These are phyloP conservation scores for Penicillium psychrofluorescens DNA, from an alignment of 495 filamentous ascomycete species.

Conservation along the genomic window DNA sequence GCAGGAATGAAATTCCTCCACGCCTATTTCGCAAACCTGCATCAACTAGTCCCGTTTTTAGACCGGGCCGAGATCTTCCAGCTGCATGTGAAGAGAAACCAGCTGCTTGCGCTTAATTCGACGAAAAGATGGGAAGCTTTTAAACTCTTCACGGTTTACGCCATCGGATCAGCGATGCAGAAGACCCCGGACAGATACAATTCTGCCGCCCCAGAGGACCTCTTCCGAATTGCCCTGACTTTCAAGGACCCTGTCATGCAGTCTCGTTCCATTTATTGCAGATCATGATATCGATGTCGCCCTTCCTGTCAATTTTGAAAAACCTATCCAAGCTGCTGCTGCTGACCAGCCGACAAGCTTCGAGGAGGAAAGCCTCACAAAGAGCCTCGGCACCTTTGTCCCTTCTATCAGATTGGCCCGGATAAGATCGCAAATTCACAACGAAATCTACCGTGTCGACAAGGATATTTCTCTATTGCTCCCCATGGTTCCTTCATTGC, in stretches of 20 bases:
- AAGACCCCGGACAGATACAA: constrained; percentile 26
- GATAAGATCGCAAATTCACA: constrained; percentile 31
- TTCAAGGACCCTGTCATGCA: constrained; percentile 22
- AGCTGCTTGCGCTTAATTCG: constrained; percentile 9
- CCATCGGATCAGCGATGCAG: constrained; percentile 30
- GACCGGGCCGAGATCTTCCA: constrained; percentile 25
- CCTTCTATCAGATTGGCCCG: constrained; percentile 25
- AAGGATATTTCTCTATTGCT: constrained; percentile 17
- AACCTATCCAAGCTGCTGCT: constrained; percentile 1
- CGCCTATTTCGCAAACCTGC: constrained; percentile 29
- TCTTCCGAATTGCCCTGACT: constrained; percentile 22
- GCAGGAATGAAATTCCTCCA: constrained; percentile 23
- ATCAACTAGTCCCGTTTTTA: constrained; percentile 30
- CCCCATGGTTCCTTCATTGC: constrained; percentile 20
- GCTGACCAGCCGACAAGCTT: not conserved
- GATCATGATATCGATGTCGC: constrained; percentile 33
- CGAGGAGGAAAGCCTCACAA: not conserved
- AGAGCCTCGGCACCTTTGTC: constrained; percentile 13
- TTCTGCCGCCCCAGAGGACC: constrained; percentile 3
- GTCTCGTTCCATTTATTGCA: constrained; percentile 25
- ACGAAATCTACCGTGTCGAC: constrained; percentile 31
- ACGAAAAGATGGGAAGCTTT: constrained; percentile 22
- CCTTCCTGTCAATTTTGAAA: constrained; percentile 20
- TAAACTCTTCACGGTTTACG: constrained; percentile 38
- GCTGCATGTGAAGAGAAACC: constrained; percentile 20